Evolutionary conservation across 768 basidiomycete genomes (phyloP).

Genomic region (Collybia nuda): DNA sequence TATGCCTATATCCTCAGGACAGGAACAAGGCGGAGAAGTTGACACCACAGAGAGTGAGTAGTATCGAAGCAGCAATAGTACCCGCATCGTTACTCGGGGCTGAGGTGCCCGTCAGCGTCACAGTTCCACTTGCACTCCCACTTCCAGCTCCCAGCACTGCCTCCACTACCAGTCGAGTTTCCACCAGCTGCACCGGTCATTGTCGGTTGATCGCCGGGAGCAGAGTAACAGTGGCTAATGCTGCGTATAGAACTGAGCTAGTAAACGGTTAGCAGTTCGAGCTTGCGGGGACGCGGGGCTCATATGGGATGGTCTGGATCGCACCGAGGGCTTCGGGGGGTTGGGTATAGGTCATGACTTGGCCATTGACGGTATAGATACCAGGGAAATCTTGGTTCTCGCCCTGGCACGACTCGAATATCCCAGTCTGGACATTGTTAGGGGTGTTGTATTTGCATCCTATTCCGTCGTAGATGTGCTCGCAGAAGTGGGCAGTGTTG

Average conservation of each 20-base stretch:
- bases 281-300: constrained; percentile 33
- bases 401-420: constrained; percentile 65
- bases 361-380: constrained; percentile 36
- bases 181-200: no score
- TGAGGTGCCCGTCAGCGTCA: no score
- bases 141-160: no score
- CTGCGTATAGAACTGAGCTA: constrained; percentile 29
- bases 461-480: constrained; percentile 20
- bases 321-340: constrained; percentile 36
- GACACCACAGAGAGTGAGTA: no score
- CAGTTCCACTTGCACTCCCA: no score
- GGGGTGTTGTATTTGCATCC: constrained; percentile 58
- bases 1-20: no score
- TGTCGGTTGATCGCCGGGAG: constrained; percentile 14
- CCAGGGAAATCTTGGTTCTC: constrained; percentile 66
- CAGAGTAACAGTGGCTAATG: constrained; percentile 15
- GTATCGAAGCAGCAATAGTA: no score
- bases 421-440: constrained; percentile 51
- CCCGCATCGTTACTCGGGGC: no score
- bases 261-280: constrained; percentile 32
- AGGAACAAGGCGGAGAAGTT: no score
- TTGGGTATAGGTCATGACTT: constrained; percentile 37
- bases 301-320: constrained; percentile 38
- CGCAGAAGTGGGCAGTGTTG: constrained; percentile 17
- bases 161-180: no score